Evolutionary conservation across 1,284 basidiomycete genomes (phyloP), one percentile per base, ranked within the genome.

Genomic region (Boletus smithii): DNA sequence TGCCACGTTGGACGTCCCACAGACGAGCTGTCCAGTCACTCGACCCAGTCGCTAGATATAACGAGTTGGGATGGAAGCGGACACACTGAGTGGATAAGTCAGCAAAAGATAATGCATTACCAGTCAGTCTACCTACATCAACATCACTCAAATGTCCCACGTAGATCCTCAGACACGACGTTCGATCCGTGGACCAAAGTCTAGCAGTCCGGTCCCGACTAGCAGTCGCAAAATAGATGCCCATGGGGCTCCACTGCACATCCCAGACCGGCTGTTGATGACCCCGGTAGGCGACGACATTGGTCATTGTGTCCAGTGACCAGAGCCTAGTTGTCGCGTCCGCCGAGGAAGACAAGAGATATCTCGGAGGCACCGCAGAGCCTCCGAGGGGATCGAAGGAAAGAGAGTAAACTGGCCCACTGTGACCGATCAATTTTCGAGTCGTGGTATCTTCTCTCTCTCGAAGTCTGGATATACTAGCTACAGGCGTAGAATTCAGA

Each of bases 211-310:
- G 76, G 69, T 99, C 97, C 42, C 95, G 76, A 63, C 92, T 95
- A 5, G 83, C 94, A 10, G 92, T 95, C 1, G 95, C 95, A 69
- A 99, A 99, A 71, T 99, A 98, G n/a, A 95, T 85, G 5, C 97
- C 95, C 72, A 92, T 82, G 7, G 95, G 95, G 55, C 91, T 94
- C 97, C 97, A 99, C 65, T 97, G 87, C 8, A 97, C 92, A 59
- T 98, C 95, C 97, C 97, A 99, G 1, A 99, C 86, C 0, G 97
- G 95, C 66, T 97, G 95, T 64, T 95, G 88, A 63, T 99, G 97
- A 0, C 97, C 97, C 17, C 94, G 81, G 67, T 95, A 99, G 6
- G 88, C 92, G 5, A 95, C 94, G 8, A 99, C 73, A 57, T 97
- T 97, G 18, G 88, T 82, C 76, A 92, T 87, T 1, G 95, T 97